A percentile compares a stretch with the other conserved stretches of the same genome.
Evolutionary conservation across 148 eudicot genomes (phyloP).

Genomic region (Amaranthus cruentus): DNA sequence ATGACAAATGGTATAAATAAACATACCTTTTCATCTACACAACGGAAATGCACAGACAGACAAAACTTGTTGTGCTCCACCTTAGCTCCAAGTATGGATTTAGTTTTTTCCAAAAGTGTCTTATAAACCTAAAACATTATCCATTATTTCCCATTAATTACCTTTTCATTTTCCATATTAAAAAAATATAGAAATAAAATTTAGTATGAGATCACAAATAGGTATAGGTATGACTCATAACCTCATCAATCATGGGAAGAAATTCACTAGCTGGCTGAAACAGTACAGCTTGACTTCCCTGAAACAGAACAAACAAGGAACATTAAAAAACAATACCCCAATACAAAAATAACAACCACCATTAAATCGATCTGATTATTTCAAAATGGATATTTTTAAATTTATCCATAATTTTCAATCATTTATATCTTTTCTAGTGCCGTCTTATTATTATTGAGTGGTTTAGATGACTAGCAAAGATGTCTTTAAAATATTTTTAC

Average conservation of each 20-base stretch:
- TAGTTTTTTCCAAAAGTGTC: conserved; percentile 49
- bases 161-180: neutral
- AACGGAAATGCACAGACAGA: conserved; percentile 80
- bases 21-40: conserved; percentile 86
- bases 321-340: no score
- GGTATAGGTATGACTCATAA: neutral
- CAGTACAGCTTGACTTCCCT: conserved; percentile 58
- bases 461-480: no score
- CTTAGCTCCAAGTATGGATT: conserved; percentile 57
- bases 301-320: conserved; percentile 11
- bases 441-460: no score
- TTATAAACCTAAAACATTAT: conserved; percentile 48
- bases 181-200: neutral
- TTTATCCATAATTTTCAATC: no score
- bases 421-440: no score
- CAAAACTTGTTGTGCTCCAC: conserved; percentile 94
- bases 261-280: conserved; percentile 87
- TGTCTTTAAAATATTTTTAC: no score
- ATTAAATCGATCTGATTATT: no score
- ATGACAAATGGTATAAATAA: neutral
- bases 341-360: no score
- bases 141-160: neutral
- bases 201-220: neutral
- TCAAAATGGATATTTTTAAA: no score
- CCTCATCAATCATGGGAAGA: conserved; percentile 82